Base-by-base conservation (phyloP, 192 early-diverging fungal species). In the Tieghemiomyces parasiticus region DNA sequence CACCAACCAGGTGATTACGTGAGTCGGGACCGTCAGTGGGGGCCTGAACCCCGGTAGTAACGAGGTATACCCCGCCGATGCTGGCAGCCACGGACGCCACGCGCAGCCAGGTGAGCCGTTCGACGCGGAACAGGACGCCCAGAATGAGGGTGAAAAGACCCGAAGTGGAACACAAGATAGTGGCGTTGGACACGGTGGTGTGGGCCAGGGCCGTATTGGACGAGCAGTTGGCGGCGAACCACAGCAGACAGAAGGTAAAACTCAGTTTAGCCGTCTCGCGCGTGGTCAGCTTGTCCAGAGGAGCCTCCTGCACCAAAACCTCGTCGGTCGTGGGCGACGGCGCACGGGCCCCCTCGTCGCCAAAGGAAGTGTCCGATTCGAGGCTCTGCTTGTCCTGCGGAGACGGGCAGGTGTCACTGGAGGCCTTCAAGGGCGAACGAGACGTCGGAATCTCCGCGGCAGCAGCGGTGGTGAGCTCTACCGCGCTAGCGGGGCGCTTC, bases 161-260 rank as follows among this genome's bases (percentile, higher is more conserved):
- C 35, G 86, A 86, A 48, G 81, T 84, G 0, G 88, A 84, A 19
- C 81, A 74, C 10, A 90, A 63, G 14, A 90, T 87, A 22, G 88
- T 86, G 25, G 77, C 78, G 59, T 81, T 86, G 4, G 80, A 82
- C 22, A 88, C 88, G 0, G 74, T 78, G 19, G 86, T 88, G 61
- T 85, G 84, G 0, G 83, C 81, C 46, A 88, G 72, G 35, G 83
- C 83, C 10, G 82, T 76, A 62, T 88, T 90, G 34, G 76, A 83
- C 2, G 78, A 68, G 69, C 79, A 78, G 64, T 88, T 88, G 58
- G 86, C 88, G 29, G 77, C 75, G 74, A 90, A 90, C 88, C 88
- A 90, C 51, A 88, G 67, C 13, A 85, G 65, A 65, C 86, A 87
- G 62, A 90, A 90, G 0, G 64, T 65, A 30, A 83, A 62, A 1